phyloP scores from a whole-genome alignment of 495 filamentous ascomycete genomes.

The Amniculicola lignicola region DNA sequence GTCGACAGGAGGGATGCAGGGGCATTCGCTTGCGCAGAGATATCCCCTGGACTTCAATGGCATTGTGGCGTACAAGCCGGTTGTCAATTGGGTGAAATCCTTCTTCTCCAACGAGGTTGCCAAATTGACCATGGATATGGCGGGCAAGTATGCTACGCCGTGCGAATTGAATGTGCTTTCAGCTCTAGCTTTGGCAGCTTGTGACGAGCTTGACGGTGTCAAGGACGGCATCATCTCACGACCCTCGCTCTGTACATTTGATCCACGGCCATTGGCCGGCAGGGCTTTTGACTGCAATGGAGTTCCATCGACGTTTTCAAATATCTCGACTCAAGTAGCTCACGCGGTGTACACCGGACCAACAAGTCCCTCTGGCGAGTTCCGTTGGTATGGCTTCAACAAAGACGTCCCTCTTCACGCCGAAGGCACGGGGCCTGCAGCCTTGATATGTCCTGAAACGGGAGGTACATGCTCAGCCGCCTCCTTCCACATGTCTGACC shows the following conservation, averaged over 20 bases:
- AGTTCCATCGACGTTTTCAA: neutral
- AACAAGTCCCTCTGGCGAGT: neutral
- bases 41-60: slow-evolving; percentile 36
- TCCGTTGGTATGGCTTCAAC: slow-evolving; percentile 1
- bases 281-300: neutral
- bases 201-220: slow-evolving; percentile 9
- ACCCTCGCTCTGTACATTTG: neutral
- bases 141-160: slow-evolving; percentile 11
- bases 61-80: slow-evolving; percentile 34
- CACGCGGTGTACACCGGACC: neutral
- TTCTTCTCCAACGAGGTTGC: slow-evolving; percentile 36
- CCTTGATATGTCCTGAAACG: neutral
- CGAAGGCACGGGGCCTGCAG: neutral
- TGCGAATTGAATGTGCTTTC: slow-evolving; percentile 32
- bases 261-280: neutral
- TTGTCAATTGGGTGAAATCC: slow-evolving; percentile 39
- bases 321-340: neutral
- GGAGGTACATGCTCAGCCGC: neutral
- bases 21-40: slow-evolving; percentile 29
- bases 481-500: neutral
- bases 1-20: slow-evolving; percentile 36
- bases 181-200: neutral
- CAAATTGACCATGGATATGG: slow-evolving; percentile 32
- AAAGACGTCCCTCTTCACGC: neutral
- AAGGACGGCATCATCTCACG: neutral